Evolutionary conservation across 2,329 filamentous ascomycete genomes (phyloP).

Genomic region (Daldinia sp.): DNA sequence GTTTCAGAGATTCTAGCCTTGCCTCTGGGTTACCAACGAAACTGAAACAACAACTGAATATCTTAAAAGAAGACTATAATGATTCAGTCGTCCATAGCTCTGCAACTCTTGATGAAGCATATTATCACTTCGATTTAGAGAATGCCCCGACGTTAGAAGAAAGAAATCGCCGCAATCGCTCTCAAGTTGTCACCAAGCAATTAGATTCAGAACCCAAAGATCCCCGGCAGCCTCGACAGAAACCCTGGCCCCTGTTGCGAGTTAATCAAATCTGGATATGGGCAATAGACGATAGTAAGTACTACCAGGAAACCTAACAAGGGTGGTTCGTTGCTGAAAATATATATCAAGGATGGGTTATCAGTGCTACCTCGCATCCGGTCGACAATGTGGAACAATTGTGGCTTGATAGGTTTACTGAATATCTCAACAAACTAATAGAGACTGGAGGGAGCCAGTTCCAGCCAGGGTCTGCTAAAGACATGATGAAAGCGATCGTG

Average conservation of each 20-base stretch:
- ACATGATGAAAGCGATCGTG: constrained; percentile 22
- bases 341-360: constrained; percentile 4
- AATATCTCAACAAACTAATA: constrained; percentile 12
- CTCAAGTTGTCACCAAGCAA: constrained; percentile 21
- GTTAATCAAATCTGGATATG: constrained; percentile 32
- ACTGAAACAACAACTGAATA: no score
- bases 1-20: no score
- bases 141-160: neutral
- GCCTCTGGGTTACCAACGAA: no score
- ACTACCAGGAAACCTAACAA: no score
- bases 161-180: constrained; percentile 5
- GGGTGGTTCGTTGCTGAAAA: neutral
- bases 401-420: constrained; percentile 19
- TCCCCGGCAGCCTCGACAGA: neutral
- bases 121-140: constrained; percentile 21
- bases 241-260: constrained; percentile 7
- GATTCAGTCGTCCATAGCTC: constrained; percentile 16
- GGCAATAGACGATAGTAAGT: constrained; percentile 19
- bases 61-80: neutral
- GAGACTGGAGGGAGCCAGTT: constrained; percentile 9
- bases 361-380: constrained; percentile 21
- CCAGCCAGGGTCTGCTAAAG: constrained; percentile 15
- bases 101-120: constrained; percentile 27
- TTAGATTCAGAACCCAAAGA: neutral
- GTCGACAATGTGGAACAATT: constrained; percentile 17